These are phyloP conservation scores for Pelargonium cotyledonis DNA, from an alignment of 441 rosid species.

Conservation along the genomic window DNA sequence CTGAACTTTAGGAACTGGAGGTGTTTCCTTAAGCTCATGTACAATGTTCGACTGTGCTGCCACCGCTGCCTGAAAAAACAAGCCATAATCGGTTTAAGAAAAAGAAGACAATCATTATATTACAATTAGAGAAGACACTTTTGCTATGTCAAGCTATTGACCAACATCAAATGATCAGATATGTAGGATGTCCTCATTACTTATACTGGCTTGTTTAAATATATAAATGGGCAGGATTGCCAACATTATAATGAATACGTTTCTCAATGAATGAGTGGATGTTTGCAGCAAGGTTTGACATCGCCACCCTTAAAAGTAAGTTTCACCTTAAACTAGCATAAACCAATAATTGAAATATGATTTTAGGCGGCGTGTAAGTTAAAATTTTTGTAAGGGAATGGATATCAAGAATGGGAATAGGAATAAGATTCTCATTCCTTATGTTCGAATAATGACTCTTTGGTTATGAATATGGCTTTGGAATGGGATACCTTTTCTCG, in stretches of 20 bases:
- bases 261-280: neutral
- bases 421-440: too few relatives aligned
- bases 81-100: constrained; percentile 6
- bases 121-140: neutral
- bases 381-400: too few relatives aligned
- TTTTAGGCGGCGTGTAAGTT: too few relatives aligned
- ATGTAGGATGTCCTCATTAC: neutral
- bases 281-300: neutral
- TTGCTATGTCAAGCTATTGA: neutral
- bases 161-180: neutral
- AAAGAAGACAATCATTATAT: neutral
- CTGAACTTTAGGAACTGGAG: constrained; percentile 31
- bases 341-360: too few relatives aligned
- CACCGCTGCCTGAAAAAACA: constrained; percentile 66
- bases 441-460: too few relatives aligned
- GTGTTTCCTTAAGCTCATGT: constrained; percentile 55
- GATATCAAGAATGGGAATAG: too few relatives aligned
- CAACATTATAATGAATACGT: neutral
- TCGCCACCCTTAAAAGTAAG: neutral
- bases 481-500: too few relatives aligned
- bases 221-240: neutral
- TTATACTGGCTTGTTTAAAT: neutral
- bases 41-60: constrained; percentile 54
- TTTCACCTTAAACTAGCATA: too few relatives aligned
- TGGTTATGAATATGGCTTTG: too few relatives aligned